A percentile compares a stretch with the other conserved stretches of the same genome.
These are phyloP conservation scores for Chaetomium cochliodes DNA, from an alignment of 495 filamentous ascomycete genomes.

Conservation along the genomic window DNA sequence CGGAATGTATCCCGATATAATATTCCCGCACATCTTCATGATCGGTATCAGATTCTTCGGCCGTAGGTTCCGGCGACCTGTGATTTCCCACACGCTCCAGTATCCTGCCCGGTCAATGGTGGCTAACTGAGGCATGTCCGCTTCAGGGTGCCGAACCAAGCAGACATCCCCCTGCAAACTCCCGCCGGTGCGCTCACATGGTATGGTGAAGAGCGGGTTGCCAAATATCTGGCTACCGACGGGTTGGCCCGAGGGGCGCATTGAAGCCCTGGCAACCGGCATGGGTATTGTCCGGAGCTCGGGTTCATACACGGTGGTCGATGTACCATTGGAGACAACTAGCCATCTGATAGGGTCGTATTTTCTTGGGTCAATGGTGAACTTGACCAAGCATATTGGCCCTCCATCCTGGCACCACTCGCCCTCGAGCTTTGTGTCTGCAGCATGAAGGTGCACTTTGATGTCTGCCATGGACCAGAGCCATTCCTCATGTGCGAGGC, in stretches of 20 bases:
- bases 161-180: conserved; percentile 65
- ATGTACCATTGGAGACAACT: conserved; percentile 57
- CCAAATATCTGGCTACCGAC: conserved; percentile 50
- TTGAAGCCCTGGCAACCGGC: not conserved
- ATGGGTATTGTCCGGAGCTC: conserved; percentile 37
- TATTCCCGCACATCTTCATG: conserved; percentile 33
- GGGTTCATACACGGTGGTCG: conserved; percentile 62
- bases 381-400: conserved; percentile 66
- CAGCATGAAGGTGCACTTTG: conserved; percentile 38
- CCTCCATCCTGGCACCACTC: conserved; percentile 49
- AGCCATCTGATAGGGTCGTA: conserved; percentile 56
- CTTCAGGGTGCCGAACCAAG: conserved; percentile 71
- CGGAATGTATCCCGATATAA: conserved; percentile 22
- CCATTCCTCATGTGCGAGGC: conserved; percentile 42
- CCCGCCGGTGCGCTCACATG: conserved; percentile 54
- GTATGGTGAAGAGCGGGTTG: conserved; percentile 60
- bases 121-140: conserved; percentile 55
- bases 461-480: conserved; percentile 48
- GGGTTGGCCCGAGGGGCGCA: not conserved
- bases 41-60: conserved; percentile 34
- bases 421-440: conserved; percentile 33
- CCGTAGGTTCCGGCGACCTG: conserved; percentile 34
- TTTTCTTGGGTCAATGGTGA: conserved; percentile 52
- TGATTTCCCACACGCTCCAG: conserved; percentile 76
- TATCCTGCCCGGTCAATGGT: conserved; percentile 69